phyloP scores from a whole-genome alignment of 805 yeast species.

The Scheffersomyces spartinae region DNA sequence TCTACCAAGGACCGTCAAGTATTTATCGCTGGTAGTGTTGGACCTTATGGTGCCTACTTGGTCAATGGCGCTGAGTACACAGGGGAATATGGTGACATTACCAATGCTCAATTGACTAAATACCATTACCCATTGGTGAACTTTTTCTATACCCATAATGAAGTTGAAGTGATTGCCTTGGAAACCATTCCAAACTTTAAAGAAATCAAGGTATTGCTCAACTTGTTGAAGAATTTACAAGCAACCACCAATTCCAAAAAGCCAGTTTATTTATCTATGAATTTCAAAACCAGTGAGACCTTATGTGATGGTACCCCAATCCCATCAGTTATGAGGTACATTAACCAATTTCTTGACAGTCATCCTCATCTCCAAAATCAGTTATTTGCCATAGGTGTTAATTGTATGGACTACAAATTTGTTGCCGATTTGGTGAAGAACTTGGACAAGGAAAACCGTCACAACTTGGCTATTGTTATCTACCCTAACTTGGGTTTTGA shows the following conservation, averaged over 20 bases:
- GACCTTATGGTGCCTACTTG: constrained; percentile 66
- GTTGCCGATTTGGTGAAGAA: constrained; percentile 29
- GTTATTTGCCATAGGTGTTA: constrained; percentile 48
- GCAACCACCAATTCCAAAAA: constrained; percentile 10
- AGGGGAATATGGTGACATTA: constrained; percentile 44
- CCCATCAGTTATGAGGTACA: constrained; percentile 10
- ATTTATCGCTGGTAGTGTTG: constrained; percentile 51
- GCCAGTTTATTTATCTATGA: constrained; percentile 35
- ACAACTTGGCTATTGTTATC: constrained; percentile 32
- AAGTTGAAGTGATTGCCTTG: constrained; percentile 47
- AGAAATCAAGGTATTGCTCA: constrained; percentile 43
- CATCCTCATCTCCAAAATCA: constrained; percentile 6
- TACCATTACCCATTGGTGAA: constrained; percentile 42
- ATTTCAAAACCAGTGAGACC: constrained; percentile 11
- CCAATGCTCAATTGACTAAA: constrained; percentile 24
- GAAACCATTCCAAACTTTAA: constrained; percentile 61
- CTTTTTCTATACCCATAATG: constrained; percentile 22
- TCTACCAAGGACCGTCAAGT: constrained; percentile 3
- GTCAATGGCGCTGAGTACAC: constrained; percentile 65
- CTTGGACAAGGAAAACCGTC: constrained; percentile 10
- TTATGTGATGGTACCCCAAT: constrained; percentile 23
- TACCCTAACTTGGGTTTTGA: constrained; percentile 74
- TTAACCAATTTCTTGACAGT: no score
- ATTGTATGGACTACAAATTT: constrained; percentile 44
- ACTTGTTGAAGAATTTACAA: constrained; percentile 21